Conservation (phyloP, 495 filamentous ascomycete genomes). For the Massariosphaeria phaeospora region DNA sequence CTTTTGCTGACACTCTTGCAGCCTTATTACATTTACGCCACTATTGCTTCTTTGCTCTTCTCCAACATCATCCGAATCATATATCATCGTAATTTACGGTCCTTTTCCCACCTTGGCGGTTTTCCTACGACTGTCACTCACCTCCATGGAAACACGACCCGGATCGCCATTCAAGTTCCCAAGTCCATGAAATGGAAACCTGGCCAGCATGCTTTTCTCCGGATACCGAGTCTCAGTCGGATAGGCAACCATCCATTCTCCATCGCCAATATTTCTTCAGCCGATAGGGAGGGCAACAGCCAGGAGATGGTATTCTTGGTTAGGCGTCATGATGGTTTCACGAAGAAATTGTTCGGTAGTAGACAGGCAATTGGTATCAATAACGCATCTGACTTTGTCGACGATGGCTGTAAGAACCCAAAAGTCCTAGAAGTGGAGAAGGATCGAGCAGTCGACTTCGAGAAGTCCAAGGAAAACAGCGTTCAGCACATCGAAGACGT, state of each 20-base stretch:
- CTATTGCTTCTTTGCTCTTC: neutral
- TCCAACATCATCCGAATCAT: constrained; percentile 11
- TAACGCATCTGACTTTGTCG: too few species aligned
- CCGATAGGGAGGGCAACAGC: neutral
- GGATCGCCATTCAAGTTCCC: constrained; percentile 19
- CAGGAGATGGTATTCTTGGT: constrained; percentile 20
- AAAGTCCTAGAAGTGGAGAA: neutral
- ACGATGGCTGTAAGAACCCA: neutral
- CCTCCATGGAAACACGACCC: constrained; percentile 17
- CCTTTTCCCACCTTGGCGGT: constrained; percentile 1
- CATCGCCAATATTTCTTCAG: constrained; percentile 17
- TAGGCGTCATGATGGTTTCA: constrained; percentile 15
- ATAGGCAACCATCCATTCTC: constrained; percentile 24
- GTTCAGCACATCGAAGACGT: neutral
- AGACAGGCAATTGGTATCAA: neutral
- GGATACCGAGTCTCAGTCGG: constrained; percentile 5
- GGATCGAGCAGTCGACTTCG: neutral
- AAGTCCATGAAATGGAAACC: constrained; percentile 17
- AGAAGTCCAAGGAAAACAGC: neutral
- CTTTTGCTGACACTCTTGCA: too few species aligned
- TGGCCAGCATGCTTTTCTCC: constrained; percentile 22
- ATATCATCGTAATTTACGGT: neutral
- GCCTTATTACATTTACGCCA: constrained; percentile 20
- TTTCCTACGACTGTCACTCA: constrained; percentile 14
- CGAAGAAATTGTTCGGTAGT: neutral